These are phyloP conservation scores for Paraleonurus japonicus DNA, from an alignment of 257 asterid genomes.

Conservation along the genomic window DNA sequence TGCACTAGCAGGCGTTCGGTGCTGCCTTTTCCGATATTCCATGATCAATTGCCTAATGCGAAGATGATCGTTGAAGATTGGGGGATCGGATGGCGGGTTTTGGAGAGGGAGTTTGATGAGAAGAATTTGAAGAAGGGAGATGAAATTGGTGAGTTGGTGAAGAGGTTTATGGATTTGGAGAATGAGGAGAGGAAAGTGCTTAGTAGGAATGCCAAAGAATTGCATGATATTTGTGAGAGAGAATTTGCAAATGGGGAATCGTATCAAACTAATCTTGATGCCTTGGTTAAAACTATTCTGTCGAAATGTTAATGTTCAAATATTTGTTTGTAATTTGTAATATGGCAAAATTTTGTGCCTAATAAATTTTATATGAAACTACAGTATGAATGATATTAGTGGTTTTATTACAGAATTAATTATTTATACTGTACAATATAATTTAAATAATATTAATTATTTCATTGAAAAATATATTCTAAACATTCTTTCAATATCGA, in stretches of 20 bases:
- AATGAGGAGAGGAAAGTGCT: slow-evolving; percentile 39
- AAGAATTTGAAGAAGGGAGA: slow-evolving; percentile 28
- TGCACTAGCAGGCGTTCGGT: slow-evolving; percentile 40
- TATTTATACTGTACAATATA: no score
- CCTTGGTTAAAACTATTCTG: slow-evolving; percentile 17
- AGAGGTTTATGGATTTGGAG: slow-evolving; percentile 50
- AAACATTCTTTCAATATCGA: no score
- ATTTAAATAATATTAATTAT: no score
- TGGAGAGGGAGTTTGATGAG: slow-evolving; percentile 35
- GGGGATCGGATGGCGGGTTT: slow-evolving; percentile 56
- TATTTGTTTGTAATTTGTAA: no score
- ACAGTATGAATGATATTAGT: no score
- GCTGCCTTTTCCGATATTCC: slow-evolving; percentile 45
- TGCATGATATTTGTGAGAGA: slow-evolving; percentile 29
- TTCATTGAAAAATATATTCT: no score
- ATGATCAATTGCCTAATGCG: slow-evolving; percentile 53
- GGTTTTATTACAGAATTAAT: no score
- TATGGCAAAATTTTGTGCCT: no score
- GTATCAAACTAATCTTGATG: slow-evolving; percentile 33
- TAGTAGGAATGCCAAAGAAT: slow-evolving; percentile 35
- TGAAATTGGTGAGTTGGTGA: slow-evolving; percentile 31
- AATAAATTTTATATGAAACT: no score
- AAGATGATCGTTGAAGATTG: slow-evolving; percentile 59
- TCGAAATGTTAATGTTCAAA: neutral
- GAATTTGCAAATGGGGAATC: slow-evolving; percentile 41